Base-by-base conservation (phyloP, 495 filamentous ascomycete genomes). In the Penicillium simplicissimum region DNA sequence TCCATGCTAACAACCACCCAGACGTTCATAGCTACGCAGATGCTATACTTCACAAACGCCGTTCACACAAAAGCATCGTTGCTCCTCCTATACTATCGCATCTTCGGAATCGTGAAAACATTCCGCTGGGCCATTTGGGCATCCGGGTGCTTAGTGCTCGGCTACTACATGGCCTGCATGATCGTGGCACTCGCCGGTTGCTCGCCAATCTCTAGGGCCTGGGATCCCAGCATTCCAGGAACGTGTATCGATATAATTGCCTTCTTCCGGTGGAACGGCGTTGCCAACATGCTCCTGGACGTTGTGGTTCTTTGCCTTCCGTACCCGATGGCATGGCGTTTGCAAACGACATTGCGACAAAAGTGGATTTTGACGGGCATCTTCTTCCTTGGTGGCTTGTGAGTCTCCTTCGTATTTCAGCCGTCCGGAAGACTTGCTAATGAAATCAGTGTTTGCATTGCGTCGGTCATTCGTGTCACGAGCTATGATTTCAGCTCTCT, bases 241-340 rank as follows among this genome's bases (percentile, higher is more conserved):
- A 55, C 37, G 10, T 84, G 81, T 54, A 75, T 82, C 48, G 60
- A 79, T 37, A 68, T 72, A 53, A 67, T 73, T 8, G 61, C 63
- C 15, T 84, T 81, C 63, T 82, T 76, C 60, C 68, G 76, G 13
- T 75, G 71, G 52, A 81, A 76, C 19, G 81, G 78, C 1, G 68
- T 80, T 40, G 74, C 70, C 45, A 84, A 81, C 52, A 73, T 83
- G 54, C 48, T 77, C 9, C 71, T 78, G n/a, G 78, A 84, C 53
- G 58, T 81, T 42, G 54, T 77, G 17, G 71, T 83, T 11, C 74
- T 83, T 36, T 65, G 68, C 42, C 69, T 84, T n/a, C 78, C 78
- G 8, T 54, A 79, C 48, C 76, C 76, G 0, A 63, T 77, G 62
- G 63, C 75, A 8, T 79, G 76, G 77, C 52, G 64, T 3, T 60